Evolutionary conservation across 2,329 filamentous ascomycete species (phyloP).

Genomic region (Colletotrichum lindemuthianum): DNA sequence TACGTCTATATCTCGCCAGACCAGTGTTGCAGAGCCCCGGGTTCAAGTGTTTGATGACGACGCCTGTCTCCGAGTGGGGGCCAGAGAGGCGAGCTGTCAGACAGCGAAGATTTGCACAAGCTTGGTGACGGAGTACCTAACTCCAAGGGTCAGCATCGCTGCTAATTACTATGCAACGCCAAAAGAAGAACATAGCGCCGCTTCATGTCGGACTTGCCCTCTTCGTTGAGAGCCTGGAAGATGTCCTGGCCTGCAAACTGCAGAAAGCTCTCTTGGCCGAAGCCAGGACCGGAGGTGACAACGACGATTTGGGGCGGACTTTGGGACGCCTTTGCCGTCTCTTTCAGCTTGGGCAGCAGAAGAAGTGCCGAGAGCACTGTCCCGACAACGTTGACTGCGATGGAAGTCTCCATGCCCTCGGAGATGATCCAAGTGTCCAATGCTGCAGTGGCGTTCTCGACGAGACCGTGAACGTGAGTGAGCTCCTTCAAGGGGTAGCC

Average conservation of each 20-base stretch:
- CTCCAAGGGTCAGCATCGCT: background rate
- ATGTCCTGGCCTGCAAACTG: background rate
- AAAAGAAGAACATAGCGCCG: background rate
- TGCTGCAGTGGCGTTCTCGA: slow-evolving; percentile 54
- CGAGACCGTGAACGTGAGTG: slow-evolving; percentile 47
- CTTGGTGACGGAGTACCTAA: slow-evolving; percentile 42
- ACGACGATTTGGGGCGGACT: slow-evolving; percentile 39
- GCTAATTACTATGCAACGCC: no score
- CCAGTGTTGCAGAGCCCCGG: slow-evolving; percentile 45
- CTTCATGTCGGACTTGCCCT: background rate
- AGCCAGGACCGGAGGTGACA: background rate
- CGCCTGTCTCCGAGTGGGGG: slow-evolving; percentile 41
- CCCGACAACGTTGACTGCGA: slow-evolving; percentile 48
- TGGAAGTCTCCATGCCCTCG: slow-evolving; percentile 59
- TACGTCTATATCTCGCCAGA: slow-evolving; percentile 26
- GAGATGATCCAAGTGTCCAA: slow-evolving; percentile 43
- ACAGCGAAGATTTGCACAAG: slow-evolving; percentile 39
- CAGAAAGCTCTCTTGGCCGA: background rate
- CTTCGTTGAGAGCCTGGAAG: background rate
- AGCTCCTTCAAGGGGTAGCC: slow-evolving; percentile 43
- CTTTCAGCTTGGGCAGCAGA: slow-evolving; percentile 40
- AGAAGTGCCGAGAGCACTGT: slow-evolving; percentile 40
- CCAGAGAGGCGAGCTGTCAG: slow-evolving; percentile 40
- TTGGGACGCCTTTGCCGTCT: slow-evolving; percentile 36
- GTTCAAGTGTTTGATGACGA: slow-evolving; percentile 45